Evolutionary conservation across 2,329 filamentous ascomycete genomes (phyloP), one percentile per base, ranked within the genome.

Genomic region (Ceratocystis diversiconidia): DNA sequence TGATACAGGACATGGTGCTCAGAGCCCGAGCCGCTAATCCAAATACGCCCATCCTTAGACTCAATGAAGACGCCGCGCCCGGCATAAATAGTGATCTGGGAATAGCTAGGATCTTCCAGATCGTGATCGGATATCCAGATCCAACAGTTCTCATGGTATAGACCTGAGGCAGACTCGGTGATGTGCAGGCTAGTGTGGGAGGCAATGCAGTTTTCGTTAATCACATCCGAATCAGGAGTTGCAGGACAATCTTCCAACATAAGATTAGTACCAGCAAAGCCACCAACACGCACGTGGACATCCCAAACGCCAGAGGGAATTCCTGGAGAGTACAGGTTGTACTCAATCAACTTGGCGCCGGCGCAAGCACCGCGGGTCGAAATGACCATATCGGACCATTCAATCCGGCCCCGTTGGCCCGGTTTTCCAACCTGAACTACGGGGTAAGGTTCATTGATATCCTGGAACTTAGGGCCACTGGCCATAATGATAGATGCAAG

Each of bases 241-340:
- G 87, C 89, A 67, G 79, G 75, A 73, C 89, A 94, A 65, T 83
- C 82, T 67, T 84, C 79, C 12, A 83, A 81, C 72, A 88, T 84
- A 6, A 90, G 79, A 50, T 85, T 77, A 17, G 87, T 89, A 44
- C 88, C 88, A 1, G 84, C 82, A 63, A 83, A 85, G 2, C 88
- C 89, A 69, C 87, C 88, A 62, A 92, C 81, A 69, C 89, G 85
- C 71, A 88, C 83, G 74, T 92, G 88, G 10, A 87, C 82, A 72
- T 92, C 89, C 88, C 88, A 92, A 74, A 87, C 79, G 4, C 83
- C 84, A 6, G 76, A 76, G 15, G 79, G 78, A 64, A 70, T 52
- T 4, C 71, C 71, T 3, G 74, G 70, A 17, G 78, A 78, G 62
- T 78, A 79, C 17, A 91, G 76, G 72, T 92, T 92, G 79, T 85